Base-by-base conservation (phyloP, 352 stramenopile genomes). In the Pythium grandisporangium region DNA sequence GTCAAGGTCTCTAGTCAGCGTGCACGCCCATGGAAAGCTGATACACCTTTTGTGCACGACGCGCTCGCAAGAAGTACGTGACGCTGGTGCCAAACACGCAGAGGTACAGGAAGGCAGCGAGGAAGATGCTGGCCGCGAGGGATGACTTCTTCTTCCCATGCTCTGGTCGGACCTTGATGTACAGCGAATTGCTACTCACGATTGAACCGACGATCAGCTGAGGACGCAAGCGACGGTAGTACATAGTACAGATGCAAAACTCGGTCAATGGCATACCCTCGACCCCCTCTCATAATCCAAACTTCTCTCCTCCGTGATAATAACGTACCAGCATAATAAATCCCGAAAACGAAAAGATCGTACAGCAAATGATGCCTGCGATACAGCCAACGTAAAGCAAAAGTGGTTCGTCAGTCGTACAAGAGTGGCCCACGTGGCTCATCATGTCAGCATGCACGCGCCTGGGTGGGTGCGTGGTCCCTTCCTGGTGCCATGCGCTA, bases 1-100 rank as follows among this genome's bases (percentile, higher is more conserved):
- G n/a, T n/a, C n/a, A n/a, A 16, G 3, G 5, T 33, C 5, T 23
- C 51, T 74, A 88, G 53, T 93, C 76, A 13, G 74, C 68, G 51
- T 93, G 79, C 24, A 93, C 74, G 51, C 90, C 79, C 30, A 93
- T 71, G 16, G 79, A 93, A 39, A 93, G 62, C 56, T 93, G 79
- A 64, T 90, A 93, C 22, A 93, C 79, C 51, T 93, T 93, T 30
- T 90, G 76, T 12, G 79, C 79, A 13, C 71, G 72, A 30, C 79
- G 64, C 19, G 76, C 74, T 29, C 76, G 71, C 36, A 87, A 49
- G 48, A 89, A 86, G 55, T 89, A 93, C 70, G 85, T 89, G 55
- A 90, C 62, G 55, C 79, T 93, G 24, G 70, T 87, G 40, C 78
- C 76, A 41, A 93, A 93, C 45, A 88, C 56, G 36, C 76, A 89